These are phyloP conservation scores for Citrus australasica DNA, from an alignment of 345 rosid species.

Conservation along the genomic window DNA sequence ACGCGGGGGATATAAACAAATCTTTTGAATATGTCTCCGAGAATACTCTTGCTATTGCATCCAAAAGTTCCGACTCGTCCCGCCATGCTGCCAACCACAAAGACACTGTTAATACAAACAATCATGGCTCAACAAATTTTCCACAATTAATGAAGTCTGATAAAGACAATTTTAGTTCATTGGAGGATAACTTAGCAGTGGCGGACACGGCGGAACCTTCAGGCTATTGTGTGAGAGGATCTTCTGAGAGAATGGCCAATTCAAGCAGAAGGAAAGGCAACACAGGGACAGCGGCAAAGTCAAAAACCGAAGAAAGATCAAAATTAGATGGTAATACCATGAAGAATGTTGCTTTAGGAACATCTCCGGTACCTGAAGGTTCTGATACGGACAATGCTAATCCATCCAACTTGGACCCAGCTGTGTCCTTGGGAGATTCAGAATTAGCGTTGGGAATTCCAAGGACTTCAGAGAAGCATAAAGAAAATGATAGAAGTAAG, in stretches of 20 bases:
- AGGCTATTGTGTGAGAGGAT: constrained; percentile 6
- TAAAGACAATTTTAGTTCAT: constrained; percentile 8
- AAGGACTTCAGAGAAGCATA: not conserved
- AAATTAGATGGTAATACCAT: not conserved
- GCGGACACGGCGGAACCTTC: constrained; percentile 1
- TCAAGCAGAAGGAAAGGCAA: not conserved
- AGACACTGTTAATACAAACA: not conserved
- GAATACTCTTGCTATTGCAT: not conserved
- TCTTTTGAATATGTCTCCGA: not conserved
- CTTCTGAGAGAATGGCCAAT: constrained; percentile 10
- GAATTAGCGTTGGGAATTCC: not conserved
- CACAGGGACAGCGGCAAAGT: not conserved
- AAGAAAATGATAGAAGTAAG: too few species aligned
- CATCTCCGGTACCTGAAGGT: not conserved
- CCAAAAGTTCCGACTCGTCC: constrained; percentile 7
- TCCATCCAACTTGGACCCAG: not conserved
- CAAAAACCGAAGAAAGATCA: constrained; percentile 11
- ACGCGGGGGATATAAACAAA: not conserved
- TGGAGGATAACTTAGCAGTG: not conserved
- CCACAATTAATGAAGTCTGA: not conserved
- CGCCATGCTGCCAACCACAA: not conserved
- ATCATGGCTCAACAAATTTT: constrained; percentile 1
- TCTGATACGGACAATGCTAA: not conserved
- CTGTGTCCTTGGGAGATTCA: not conserved
- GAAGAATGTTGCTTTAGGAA: not conserved